phyloP scores from a whole-genome alignment of 78 protist genomes.

The Diacronema lutheri region DNA sequence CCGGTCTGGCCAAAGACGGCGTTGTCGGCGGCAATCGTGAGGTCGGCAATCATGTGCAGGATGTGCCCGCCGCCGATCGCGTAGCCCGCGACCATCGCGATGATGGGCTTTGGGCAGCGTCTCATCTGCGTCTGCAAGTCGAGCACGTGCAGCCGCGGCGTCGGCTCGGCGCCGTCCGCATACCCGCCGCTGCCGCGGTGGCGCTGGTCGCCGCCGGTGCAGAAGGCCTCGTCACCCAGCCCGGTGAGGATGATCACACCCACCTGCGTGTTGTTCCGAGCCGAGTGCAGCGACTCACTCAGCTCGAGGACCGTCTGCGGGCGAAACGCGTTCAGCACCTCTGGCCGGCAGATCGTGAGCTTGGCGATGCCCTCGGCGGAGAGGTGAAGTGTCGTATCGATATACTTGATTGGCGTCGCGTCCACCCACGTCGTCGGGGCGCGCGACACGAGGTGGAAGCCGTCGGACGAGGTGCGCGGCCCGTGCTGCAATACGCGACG shows the following conservation, averaged over 20 bases:
- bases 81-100: slow-evolving; percentile 25
- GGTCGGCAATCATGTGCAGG: slow-evolving; percentile 16
- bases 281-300: not conserved
- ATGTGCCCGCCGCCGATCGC: slow-evolving; percentile 27
- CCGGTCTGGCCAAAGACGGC: slow-evolving; percentile 30
- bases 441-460: too few species aligned
- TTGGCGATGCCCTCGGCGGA: slow-evolving; percentile 1
- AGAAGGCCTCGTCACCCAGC: not conserved
- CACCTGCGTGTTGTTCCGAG: not conserved
- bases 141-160: slow-evolving; percentile 15
- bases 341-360: slow-evolving; percentile 12
- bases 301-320: slow-evolving; percentile 3
- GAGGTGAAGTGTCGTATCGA: not conserved
- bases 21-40: slow-evolving; percentile 11
- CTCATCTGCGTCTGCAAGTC: slow-evolving; percentile 21
- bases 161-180: not conserved
- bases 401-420: not conserved
- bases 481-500: too few species aligned
- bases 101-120: slow-evolving; percentile 11
- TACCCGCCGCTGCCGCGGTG: slow-evolving; percentile 10
- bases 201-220: slow-evolving; percentile 16
- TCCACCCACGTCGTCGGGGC: too few species aligned
- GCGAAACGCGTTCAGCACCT: slow-evolving; percentile 11
- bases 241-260: not conserved
- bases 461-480: too few species aligned